phyloP scores from a whole-genome alignment of 2,329 filamentous ascomycete genomes.

The Aspergillus spinulosporus region DNA sequence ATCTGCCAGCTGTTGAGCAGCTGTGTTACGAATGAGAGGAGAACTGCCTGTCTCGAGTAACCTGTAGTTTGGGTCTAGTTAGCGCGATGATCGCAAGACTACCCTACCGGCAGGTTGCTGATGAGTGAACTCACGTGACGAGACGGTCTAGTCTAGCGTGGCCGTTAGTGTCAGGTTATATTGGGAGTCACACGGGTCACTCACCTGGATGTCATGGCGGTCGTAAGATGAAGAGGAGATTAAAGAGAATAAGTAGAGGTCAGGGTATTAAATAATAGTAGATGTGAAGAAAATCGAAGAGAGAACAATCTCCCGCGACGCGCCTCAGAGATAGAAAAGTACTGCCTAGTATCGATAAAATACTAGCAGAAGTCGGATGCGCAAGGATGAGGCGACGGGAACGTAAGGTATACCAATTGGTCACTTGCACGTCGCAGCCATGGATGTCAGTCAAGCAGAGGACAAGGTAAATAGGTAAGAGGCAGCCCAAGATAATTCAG shows the following conservation, averaged over 20 bases:
- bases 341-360: conserved; percentile 10
- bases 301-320: conserved; percentile 16
- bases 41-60: conserved; percentile 97
- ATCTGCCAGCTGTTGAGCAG: conserved; percentile 93
- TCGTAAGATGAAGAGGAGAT: conserved; percentile 20
- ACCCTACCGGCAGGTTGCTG: neutral
- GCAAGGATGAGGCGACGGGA: conserved; percentile 15
- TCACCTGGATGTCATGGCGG: conserved; percentile 47
- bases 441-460: conserved; percentile 11
- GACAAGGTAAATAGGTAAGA: neutral
- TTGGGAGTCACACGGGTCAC: conserved; percentile 24
- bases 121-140: conserved; percentile 70
- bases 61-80: conserved; percentile 50
- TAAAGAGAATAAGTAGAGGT: conserved; percentile 10
- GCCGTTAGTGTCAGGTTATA: conserved; percentile 34
- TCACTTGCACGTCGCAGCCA: conserved; percentile 27
- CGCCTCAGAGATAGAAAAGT: conserved; percentile 12
- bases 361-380: conserved; percentile 6
- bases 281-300: conserved; percentile 9
- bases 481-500: conserved; percentile 7
- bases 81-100: neutral
- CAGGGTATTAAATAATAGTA: conserved; percentile 8
- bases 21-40: conserved; percentile 91
- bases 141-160: conserved; percentile 71
- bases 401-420: conserved; percentile 16